Conservation (phyloP, 2,329 filamentous ascomycete genomes). For the Ophiostoma ips region DNA sequence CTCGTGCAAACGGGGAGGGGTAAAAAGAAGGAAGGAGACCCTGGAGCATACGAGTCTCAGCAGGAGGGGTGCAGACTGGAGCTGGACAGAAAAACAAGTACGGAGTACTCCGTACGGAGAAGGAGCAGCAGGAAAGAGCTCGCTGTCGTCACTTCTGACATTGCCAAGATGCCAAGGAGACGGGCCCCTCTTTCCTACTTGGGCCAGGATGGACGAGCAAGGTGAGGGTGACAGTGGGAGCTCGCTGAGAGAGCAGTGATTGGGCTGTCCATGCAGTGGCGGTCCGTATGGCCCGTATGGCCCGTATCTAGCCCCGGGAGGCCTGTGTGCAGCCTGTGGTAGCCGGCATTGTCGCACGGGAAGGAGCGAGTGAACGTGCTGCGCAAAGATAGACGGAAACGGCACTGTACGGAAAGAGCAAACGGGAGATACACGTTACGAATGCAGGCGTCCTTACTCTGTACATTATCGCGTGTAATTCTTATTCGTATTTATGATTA, state of each 20-base stretch:
- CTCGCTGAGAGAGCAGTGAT: not conserved
- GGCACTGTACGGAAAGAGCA: no score
- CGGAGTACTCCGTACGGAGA: no score
- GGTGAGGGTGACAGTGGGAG: not conserved
- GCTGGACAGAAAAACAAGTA: not conserved
- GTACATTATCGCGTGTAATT: no score
- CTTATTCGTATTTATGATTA: no score
- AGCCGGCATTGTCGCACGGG: constrained; percentile 8
- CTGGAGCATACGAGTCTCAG: not conserved
- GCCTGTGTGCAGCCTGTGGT: no score
- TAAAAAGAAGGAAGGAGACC: not conserved
- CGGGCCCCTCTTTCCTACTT: constrained; percentile 11
- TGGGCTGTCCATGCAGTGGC: not conserved
- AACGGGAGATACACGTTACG: no score
- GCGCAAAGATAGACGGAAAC: no score
- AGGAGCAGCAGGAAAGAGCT: not conserved
- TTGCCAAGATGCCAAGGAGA: constrained; percentile 13
- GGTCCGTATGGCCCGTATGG: no score
- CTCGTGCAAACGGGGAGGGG: not conserved
- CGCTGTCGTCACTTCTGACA: constrained; percentile 7
- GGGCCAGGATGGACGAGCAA: constrained; percentile 3
- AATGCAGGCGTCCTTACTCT: no score
- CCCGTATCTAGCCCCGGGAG: no score
- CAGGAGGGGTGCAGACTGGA: not conserved
- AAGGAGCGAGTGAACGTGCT: not conserved